A percentile compares a stretch with the other conserved stretches of the same genome.
Conservation (phyloP, 495 filamentous ascomycete genomes). For the Neurospora sp. region DNA sequence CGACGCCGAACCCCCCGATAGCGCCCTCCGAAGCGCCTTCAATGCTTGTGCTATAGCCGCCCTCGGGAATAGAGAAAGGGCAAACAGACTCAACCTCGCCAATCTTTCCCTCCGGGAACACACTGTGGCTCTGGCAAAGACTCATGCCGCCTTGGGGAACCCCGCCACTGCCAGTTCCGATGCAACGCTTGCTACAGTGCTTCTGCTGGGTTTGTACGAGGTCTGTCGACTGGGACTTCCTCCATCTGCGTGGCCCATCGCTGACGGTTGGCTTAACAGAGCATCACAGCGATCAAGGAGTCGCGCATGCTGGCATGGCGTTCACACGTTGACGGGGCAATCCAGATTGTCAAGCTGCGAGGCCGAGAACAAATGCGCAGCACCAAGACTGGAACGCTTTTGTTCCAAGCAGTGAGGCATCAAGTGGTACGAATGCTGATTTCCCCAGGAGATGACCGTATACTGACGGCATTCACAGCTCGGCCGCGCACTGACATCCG, state of each 20-base stretch:
- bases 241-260: background rate
- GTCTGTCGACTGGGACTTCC: background rate
- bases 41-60: conserved; percentile 50
- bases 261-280: conserved; percentile 23
- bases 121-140: conserved; percentile 40
- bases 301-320: conserved; percentile 39
- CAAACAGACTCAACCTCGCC: conserved; percentile 16
- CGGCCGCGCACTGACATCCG: conserved; percentile 32
- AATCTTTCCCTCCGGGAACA: conserved; percentile 34
- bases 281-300: conserved; percentile 33
- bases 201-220: conserved; percentile 20
- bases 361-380: conserved; percentile 38
- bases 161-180: conserved; percentile 24
- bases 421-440: conserved; percentile 31
- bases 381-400: conserved; percentile 31
- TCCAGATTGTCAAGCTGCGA: conserved; percentile 38
- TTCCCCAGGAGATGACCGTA: background rate
- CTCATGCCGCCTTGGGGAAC: conserved; percentile 43
- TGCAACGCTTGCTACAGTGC: conserved; percentile 15
- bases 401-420: conserved; percentile 40
- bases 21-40: conserved; percentile 45
- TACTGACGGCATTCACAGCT: conserved; percentile 16
- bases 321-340: conserved; percentile 45
- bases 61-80: conserved; percentile 32
- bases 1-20: conserved; percentile 33